Evolutionary conservation across 257 asterid species (phyloP).

Genomic region (Lavandula angustifolia): DNA sequence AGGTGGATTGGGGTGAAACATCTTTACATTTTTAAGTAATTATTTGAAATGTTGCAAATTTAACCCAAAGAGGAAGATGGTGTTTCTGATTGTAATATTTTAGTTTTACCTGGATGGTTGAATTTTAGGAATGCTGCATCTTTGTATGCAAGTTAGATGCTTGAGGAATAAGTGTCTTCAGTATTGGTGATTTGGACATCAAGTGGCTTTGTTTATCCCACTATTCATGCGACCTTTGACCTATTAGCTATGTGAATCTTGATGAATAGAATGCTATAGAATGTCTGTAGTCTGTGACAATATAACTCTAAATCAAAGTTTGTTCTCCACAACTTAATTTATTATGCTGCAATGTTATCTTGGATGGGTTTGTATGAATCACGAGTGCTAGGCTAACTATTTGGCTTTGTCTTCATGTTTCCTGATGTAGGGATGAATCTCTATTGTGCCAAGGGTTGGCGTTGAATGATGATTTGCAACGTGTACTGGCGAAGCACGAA

Average conservation of each 20-base stretch:
- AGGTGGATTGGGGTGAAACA: conserved; percentile 1
- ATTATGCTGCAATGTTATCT: conserved; percentile 17
- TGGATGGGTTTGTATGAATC: conserved; percentile 17
- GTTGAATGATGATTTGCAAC: conserved; percentile 91
- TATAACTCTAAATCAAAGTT: conserved; percentile 4
- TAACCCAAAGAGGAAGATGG: too few species aligned
- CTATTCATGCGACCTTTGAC: conserved; percentile 13
- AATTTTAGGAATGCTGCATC: conserved; percentile 10
- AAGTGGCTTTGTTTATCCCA: conserved; percentile 11
- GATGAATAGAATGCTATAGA: conserved; percentile 19
- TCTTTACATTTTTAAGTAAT: conserved; percentile 12
- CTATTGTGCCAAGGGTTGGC: conserved; percentile 90
- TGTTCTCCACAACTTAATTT: neutral
- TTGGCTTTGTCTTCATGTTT: conserved; percentile 22
- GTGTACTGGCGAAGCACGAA: conserved; percentile 88
- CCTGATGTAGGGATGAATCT: conserved; percentile 77
- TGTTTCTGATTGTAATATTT: too few species aligned
- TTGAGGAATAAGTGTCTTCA: neutral
- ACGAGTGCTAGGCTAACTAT: conserved; percentile 11
- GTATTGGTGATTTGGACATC: conserved; percentile 11
- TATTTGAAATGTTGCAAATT: neutral
- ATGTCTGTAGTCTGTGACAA: conserved; percentile 19
- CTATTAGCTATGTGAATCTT: conserved; percentile 6
- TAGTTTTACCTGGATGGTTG: neutral
- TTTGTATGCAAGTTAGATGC: conserved; percentile 1